Conservation (phyloP, 352 stramenopile species). For the Phytophthora tentaculata region DNA sequence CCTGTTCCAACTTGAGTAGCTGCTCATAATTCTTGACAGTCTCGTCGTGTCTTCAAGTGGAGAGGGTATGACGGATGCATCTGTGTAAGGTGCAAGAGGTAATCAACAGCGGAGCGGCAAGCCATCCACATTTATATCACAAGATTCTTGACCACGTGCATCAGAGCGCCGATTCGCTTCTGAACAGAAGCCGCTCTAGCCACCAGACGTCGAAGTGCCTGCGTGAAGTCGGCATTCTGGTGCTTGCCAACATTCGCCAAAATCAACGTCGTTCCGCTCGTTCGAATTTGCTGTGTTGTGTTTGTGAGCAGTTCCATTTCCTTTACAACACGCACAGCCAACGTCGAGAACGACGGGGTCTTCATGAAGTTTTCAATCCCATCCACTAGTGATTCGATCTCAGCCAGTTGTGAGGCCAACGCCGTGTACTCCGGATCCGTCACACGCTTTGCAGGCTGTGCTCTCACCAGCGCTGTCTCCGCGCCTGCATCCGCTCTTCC, state of each 20-base stretch:
- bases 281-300: slow-evolving; percentile 73
- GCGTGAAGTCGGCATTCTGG: slow-evolving; percentile 41
- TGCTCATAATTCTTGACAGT: background rate
- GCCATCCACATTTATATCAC: slow-evolving; percentile 16
- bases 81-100: background rate
- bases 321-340: slow-evolving; percentile 46
- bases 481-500: slow-evolving; percentile 2
- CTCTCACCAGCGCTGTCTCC: slow-evolving; percentile 27
- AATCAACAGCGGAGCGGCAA: slow-evolving; percentile 1
- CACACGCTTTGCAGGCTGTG: slow-evolving; percentile 25
- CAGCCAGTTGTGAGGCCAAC: slow-evolving; percentile 53
- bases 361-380: slow-evolving; percentile 55
- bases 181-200: slow-evolving; percentile 55
- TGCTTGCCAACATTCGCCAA: slow-evolving; percentile 55
- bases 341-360: slow-evolving; percentile 44
- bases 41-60: background rate
- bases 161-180: slow-evolving; percentile 55
- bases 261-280: slow-evolving; percentile 67
- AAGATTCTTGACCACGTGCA: slow-evolving; percentile 30
- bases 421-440: slow-evolving; percentile 42
- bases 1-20: slow-evolving; percentile 10
- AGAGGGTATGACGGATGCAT: slow-evolving; percentile 7
- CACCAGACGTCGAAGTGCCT: slow-evolving; percentile 61
- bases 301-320: slow-evolving; percentile 65
- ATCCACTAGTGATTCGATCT: slow-evolving; percentile 71